These are phyloP conservation scores for Aspergillus vadensis DNA, from an alignment of 2,329 filamentous ascomycete genomes.

Conservation along the genomic window DNA sequence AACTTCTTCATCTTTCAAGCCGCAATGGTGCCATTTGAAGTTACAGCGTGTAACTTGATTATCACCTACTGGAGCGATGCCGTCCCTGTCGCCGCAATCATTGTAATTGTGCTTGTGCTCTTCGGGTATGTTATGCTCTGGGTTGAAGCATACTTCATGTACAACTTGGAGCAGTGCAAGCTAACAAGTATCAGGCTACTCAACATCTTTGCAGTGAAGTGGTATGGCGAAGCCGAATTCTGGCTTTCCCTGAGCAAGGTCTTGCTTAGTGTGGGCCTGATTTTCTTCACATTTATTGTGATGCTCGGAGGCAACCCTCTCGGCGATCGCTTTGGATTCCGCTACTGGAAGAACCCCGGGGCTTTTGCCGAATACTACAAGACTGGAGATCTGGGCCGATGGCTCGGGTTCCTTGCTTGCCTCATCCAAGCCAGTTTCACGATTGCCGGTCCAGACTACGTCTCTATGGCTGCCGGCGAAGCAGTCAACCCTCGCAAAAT, in stretches of 20 bases:
- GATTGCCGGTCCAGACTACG: slow-evolving; percentile 68
- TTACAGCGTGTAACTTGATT: slow-evolving; percentile 54
- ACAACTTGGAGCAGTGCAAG: neutral
- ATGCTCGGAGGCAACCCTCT: slow-evolving; percentile 82
- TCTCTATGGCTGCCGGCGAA: slow-evolving; percentile 67
- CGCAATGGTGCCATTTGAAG: slow-evolving; percentile 55
- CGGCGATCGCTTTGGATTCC: slow-evolving; percentile 71
- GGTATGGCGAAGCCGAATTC: slow-evolving; percentile 78
- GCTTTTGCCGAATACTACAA: slow-evolving; percentile 69
- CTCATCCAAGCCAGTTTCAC: slow-evolving; percentile 71
- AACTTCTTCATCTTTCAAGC: slow-evolving; percentile 57
- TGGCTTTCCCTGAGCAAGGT: slow-evolving; percentile 72
- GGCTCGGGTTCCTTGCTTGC: slow-evolving; percentile 74
- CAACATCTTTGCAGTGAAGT: slow-evolving; percentile 73
- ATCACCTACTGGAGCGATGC: slow-evolving; percentile 53
- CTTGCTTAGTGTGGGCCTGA: slow-evolving; percentile 68
- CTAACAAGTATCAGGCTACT: slow-evolving; percentile 38
- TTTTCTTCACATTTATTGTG: slow-evolving; percentile 76
- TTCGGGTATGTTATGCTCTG: slow-evolving; percentile 40
- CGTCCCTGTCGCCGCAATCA: slow-evolving; percentile 50
- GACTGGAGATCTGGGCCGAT: slow-evolving; percentile 67
- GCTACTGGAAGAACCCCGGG: slow-evolving; percentile 67
- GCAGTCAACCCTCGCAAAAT: slow-evolving; percentile 69
- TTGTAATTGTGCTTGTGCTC: slow-evolving; percentile 48
- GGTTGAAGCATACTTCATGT: neutral